Evolutionary conservation across 345 rosid species (phyloP), one percentile per base, ranked within the genome.

Genomic region (Erysimum cheiranthoides): DNA sequence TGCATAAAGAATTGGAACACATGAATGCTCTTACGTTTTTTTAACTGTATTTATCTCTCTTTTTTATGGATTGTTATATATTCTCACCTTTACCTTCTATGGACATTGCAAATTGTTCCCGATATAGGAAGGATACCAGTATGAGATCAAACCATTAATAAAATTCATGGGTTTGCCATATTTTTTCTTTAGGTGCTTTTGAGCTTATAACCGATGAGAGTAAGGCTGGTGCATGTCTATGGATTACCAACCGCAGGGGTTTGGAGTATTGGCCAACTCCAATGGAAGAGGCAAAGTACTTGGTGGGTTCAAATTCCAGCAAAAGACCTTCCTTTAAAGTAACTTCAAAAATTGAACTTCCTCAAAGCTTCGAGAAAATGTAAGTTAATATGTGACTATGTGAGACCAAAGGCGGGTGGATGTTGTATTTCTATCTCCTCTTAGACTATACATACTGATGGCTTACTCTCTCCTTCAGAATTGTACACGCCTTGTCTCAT

Each of bases 211-310:
- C 71, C 4, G 78, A 95, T 75, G 92, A 92, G 80, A 89, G 74
- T 31, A 92, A 87, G 84, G 97, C 89, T 53, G 97, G 97, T 57
- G 83, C 96, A 47, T 92, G 97, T 83, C 82, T 95, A 31, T 92
- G 97, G 97, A 86, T 95, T 71, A 88, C 97, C 45, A 89, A 85
- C 56, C 96, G 99, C 45, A 89, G 83, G 52, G 99, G 97, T 63
- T 64, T 88, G 82, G 93, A 95, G 81, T 95, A 92, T 83, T 95
- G 97, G 99, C 97, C 99, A 54, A 78, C 84, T 77, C 86, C 91
- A 13, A 39, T 39, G 32, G 99, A 92, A 79, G 73, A 84, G 81
- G 83, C 83, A 69, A 95, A 92, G 84, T 92, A 90, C 86, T 17
- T 87, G 80, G 79, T 8, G 50, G 86, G 84, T 66, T 81, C 80